Evolutionary conservation across 768 basidiomycete genomes (phyloP), one percentile per base, ranked within the genome.

Genomic region (Hericium erinaceus): DNA sequence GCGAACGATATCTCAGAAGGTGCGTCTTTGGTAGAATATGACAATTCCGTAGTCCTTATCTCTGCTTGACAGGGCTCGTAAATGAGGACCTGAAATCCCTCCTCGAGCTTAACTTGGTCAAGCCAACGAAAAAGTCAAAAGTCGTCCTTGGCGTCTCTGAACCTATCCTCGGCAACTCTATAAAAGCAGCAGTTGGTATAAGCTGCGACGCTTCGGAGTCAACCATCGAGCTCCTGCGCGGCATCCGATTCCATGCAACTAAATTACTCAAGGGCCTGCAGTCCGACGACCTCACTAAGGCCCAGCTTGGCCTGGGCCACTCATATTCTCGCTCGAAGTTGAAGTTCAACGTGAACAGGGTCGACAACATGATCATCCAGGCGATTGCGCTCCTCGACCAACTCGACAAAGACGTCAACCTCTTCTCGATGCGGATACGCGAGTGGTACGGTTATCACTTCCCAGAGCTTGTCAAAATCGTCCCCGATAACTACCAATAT

Each of bases 401-500:
- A 67, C 87, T 98, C 67, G 95, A 98, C 81, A 98, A 98, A 78
- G 95, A 98, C 71, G 93, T 98, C 72, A 98, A 98, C 77, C 84
- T 95, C 33, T 98, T 98, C 71, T 89, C 94, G 18, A 98, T 98
- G 95, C 90, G 95, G 38, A 85, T 97, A 53, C 81, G 95, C 65
- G 95, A 98, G 71, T 98, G 95, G 95, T 98, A 98, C 71, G 95
- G 95, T 7, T 98, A 95, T 76, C 95, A 98, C 71, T 98, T 97
- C 79, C 95, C 95, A 40, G 95, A 98, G 73, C 88, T 98, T 64
- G 81, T 95, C 74, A 86, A 81, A 60, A 78, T 98, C 67, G 93
- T 98, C 1, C 83, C 94, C 57, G 95, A 98, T 73, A 95, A 97
- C 70, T 84, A 92, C 73, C 85, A 89, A 67, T 98, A 97, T 69